These are phyloP conservation scores for Chytriomyces confervae DNA, from an alignment of 192 early-diverging fungal species.

Conservation along the genomic window DNA sequence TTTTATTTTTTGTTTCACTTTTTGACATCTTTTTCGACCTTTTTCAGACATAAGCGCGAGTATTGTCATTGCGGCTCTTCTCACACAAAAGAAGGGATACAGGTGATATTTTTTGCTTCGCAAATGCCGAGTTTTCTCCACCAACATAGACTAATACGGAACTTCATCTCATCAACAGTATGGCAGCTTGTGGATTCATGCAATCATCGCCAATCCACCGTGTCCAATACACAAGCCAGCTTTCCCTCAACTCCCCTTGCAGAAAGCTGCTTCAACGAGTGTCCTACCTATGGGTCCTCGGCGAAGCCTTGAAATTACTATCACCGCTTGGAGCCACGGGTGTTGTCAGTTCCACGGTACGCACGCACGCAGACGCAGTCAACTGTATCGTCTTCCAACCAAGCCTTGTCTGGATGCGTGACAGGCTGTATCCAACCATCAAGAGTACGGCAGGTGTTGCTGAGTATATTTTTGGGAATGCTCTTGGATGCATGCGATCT, in stretches of 20 bases:
- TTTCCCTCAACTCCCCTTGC: constrained; percentile 30
- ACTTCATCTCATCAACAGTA: constrained; percentile 9
- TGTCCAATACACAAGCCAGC: constrained; percentile 12
- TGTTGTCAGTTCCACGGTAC: neutral
- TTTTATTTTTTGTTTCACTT: neutral
- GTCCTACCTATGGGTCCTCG: constrained; percentile 23
- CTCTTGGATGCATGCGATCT: constrained; percentile 38
- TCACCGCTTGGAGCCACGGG: constrained; percentile 32
- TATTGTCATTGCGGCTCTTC: constrained; percentile 3
- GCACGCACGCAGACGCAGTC: constrained; percentile 11
- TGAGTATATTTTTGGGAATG: constrained; percentile 30
- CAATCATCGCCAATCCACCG: constrained; percentile 14
- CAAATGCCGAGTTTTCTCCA: neutral
- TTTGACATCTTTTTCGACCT: neutral
- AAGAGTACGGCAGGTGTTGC: constrained; percentile 25
- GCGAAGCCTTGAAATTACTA: constrained; percentile 21
- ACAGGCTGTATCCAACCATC: constrained; percentile 27
- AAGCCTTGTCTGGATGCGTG: neutral
- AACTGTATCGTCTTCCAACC: constrained; percentile 11
- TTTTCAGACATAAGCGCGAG: constrained; percentile 14
- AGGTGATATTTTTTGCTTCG: neutral
- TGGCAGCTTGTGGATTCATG: constrained; percentile 34
- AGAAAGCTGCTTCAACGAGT: constrained; percentile 30
- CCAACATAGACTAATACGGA: neutral
- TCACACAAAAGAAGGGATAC: constrained; percentile 21